Base-by-base conservation (phyloP, 768 basidiomycete species). In the Hysterangium stoloniferum region DNA sequence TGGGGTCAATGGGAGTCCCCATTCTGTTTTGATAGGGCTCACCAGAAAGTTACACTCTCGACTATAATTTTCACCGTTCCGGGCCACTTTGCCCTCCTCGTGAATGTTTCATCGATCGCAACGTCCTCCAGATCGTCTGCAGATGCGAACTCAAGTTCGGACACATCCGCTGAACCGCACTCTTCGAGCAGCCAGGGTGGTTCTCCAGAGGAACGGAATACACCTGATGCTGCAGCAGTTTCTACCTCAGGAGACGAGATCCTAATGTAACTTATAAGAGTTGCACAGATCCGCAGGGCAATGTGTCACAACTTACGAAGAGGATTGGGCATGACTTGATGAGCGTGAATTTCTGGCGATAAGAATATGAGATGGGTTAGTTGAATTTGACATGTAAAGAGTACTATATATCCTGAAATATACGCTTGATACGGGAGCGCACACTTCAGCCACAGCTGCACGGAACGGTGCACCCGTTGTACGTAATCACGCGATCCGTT, bases 51-150 rank as follows among this genome's bases (percentile, higher is more conserved):
- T 41, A 87, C 89, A 54, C 74, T 78, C 63, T 90, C 86, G 22
- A 95, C 92, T 17, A 92, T 73, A 47, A 95, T 90, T 65, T 94
- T 95, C 50, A 95, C 89, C 0, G 81, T 88, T 3, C 92, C 92
- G 0, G 89, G 89, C 58, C 89, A 81, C 28, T 72, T 65, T 32
- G 74, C 73, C 54, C 76, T 69, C 59, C 75, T 77, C 5, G 78
- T 79, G 59, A 95, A 95, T 0, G 88, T 84, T 48, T 83, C 76
- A 60, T 94, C 79, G 36, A 95, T 72, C 6, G 80, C 58, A 35
- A 60, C 76, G 56, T 78, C 78, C 42, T 83, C 79, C 53, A 80
- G 75, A 53, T 78, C 78, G 53, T 79, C 80, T 22, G 78, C 74
- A 63, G 78, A 81, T 34, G 84, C 69, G 32, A 45, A 45, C 22